Conservation (phyloP, 192 early-diverging fungal genomes). For the Podila clonocystis region DNA sequence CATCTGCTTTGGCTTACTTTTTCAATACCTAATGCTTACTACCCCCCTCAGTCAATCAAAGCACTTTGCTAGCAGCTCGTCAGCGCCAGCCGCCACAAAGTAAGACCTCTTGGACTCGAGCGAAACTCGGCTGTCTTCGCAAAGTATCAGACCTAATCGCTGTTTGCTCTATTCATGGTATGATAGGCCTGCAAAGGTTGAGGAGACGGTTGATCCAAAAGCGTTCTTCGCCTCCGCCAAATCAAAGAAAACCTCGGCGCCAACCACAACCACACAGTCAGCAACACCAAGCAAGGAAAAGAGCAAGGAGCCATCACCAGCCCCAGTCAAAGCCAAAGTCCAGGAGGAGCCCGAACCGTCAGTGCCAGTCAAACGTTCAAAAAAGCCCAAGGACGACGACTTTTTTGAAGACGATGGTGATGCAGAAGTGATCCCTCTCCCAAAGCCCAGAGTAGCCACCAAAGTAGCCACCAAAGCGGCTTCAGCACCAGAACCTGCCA, state of each 20-base stretch:
- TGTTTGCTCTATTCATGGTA: background rate
- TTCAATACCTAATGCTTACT: background rate
- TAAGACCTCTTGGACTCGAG: background rate
- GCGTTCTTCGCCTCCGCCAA: slow-evolving; percentile 36
- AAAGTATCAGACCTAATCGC: background rate
- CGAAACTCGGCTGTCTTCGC: background rate
- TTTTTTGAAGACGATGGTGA: slow-evolving; percentile 40
- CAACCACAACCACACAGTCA: background rate
- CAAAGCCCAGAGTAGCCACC: slow-evolving; percentile 5
- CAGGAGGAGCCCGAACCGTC: background rate
- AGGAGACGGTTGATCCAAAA: slow-evolving; percentile 37
- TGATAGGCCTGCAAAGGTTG: slow-evolving; percentile 5
- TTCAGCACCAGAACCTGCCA: background rate
- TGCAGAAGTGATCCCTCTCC: slow-evolving; percentile 20
- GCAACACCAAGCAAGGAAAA: background rate
- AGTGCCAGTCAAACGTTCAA: slow-evolving; percentile 14
- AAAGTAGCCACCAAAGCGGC: slow-evolving; percentile 2
- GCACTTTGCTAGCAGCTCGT: slow-evolving; percentile 16
- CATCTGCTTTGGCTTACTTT: background rate
- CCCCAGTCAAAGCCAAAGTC: background rate
- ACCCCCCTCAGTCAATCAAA: slow-evolving; percentile 12
- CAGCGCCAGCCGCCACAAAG: slow-evolving; percentile 10
- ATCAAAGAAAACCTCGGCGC: slow-evolving; percentile 12
- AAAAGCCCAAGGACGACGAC: slow-evolving; percentile 25
- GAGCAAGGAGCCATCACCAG: background rate